Percentiles rank a stretch among this genome's conserved stretches.
Evolutionary conservation across 768 basidiomycete genomes (phyloP).

Genomic region (Pilatotrama ljubarskyi): DNA sequence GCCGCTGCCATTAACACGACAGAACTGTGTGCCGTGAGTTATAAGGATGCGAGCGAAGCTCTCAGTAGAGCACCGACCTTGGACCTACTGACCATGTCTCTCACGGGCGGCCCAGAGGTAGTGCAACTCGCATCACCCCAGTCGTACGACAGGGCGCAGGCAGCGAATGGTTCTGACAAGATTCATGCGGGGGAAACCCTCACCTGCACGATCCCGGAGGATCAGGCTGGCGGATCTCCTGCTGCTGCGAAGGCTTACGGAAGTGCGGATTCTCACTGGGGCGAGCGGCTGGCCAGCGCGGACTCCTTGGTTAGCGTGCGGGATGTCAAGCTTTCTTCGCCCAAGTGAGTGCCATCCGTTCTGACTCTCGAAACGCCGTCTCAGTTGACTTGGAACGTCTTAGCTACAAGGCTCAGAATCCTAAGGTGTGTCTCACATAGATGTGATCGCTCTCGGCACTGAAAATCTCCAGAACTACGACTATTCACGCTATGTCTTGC

Average conservation of each 20-base stretch:
- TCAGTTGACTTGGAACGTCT: not conserved
- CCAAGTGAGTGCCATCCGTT: not conserved
- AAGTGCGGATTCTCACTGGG: not conserved
- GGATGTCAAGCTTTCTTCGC: not conserved
- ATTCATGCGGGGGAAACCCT: not conserved
- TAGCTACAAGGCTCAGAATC: slow-evolving; percentile 8
- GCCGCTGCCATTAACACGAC: too few relatives aligned
- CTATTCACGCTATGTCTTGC: slow-evolving; percentile 24
- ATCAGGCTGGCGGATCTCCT: not conserved
- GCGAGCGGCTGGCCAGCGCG: not conserved
- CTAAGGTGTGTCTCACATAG: not conserved
- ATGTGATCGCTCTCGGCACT: not conserved
- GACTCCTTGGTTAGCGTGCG: not conserved
- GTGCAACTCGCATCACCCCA: too few relatives aligned
- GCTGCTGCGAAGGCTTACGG: not conserved
- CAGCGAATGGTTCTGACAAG: too few relatives aligned
- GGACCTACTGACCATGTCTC: too few relatives aligned
- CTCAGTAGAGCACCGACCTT: too few relatives aligned
- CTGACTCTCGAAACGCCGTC: not conserved
- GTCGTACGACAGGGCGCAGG: too few relatives aligned
- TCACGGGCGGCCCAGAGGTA: too few relatives aligned
- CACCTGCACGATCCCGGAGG: not conserved
- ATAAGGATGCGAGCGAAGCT: too few relatives aligned
- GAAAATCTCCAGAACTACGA: slow-evolving; percentile 15
- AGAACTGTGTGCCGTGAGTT: too few relatives aligned